These are phyloP conservation scores for Lachnellula occidentalis DNA, from an alignment of 2,329 filamentous ascomycete species.

Conservation along the genomic window DNA sequence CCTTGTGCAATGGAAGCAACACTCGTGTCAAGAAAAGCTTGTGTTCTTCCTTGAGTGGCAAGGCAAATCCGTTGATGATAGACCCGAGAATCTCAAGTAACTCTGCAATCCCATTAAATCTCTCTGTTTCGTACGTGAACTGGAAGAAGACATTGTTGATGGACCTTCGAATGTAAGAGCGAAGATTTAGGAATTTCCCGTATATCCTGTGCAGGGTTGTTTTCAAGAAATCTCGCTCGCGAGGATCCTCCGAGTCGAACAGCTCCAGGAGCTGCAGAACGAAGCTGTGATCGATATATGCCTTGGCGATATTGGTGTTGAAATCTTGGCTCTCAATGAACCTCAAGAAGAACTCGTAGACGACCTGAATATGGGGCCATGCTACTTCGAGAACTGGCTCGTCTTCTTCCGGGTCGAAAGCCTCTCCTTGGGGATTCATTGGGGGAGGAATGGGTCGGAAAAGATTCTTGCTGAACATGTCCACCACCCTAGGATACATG, in stretches of 20 bases:
- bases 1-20: slow-evolving; percentile 90
- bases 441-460: slow-evolving; percentile 96
- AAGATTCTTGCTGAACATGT: slow-evolving; percentile 99
- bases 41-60: slow-evolving; percentile 96
- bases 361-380: slow-evolving; percentile 98
- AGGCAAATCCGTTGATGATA: slow-evolving; percentile 97
- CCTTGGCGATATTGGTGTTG: slow-evolving; percentile 99
- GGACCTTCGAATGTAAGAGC: slow-evolving; percentile 93
- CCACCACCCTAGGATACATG: slow-evolving; percentile 97
- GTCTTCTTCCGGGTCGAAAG: slow-evolving; percentile 97
- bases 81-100: slow-evolving; percentile 53
- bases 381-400: slow-evolving; percentile 97
- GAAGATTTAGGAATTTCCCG: slow-evolving; percentile 95
- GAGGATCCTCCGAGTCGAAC: slow-evolving; percentile 95
- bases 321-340: slow-evolving; percentile 99
- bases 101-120: slow-evolving; percentile 50
- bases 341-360: slow-evolving; percentile 97
- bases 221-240: slow-evolving; percentile 95
- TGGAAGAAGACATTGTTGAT: slow-evolving; percentile 99
- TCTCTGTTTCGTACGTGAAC: slow-evolving; percentile 96
- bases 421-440: slow-evolving; percentile 95
- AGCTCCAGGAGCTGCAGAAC: slow-evolving; percentile 94
- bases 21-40: slow-evolving; percentile 96
- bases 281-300: slow-evolving; percentile 97
- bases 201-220: slow-evolving; percentile 97